Percentiles rank a stretch among this genome's conserved stretches.
Evolutionary conservation across 306 rosid genomes (phyloP).

Genomic region (Elaeagnus macrophylla): DNA sequence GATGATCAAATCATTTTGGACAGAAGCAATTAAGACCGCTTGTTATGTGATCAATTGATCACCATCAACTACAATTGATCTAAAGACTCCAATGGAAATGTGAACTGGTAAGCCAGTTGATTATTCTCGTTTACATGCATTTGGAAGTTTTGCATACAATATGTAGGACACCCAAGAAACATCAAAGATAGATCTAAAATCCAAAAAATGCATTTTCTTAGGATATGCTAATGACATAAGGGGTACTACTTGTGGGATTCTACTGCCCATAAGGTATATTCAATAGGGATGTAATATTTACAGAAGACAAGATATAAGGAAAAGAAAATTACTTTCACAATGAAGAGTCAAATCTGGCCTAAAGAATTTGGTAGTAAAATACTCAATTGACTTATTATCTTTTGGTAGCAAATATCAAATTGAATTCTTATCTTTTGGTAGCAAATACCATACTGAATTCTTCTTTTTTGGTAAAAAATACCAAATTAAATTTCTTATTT

Average conservation of each 20-base stretch:
- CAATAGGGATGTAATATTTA: conserved; percentile 1
- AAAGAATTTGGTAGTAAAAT: neutral
- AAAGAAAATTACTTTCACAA: neutral
- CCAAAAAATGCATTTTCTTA: too few relatives aligned
- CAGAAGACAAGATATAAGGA: neutral
- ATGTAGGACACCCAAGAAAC: neutral
- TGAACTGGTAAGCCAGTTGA: neutral
- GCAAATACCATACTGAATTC: too few relatives aligned
- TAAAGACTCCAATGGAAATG: neutral
- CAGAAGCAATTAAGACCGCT: neutral
- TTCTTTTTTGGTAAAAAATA: too few relatives aligned
- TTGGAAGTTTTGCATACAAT: neutral
- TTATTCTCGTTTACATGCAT: neutral
- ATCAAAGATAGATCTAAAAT: too few relatives aligned
- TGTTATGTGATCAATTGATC: neutral
- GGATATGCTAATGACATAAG: neutral
- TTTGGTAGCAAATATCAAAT: too few relatives aligned
- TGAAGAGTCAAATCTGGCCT: neutral
- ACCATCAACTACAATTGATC: too few relatives aligned
- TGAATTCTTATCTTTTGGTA: too few relatives aligned
- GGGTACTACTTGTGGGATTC: neutral
- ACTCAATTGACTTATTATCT: too few relatives aligned
- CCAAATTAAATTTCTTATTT: too few relatives aligned
- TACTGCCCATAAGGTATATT: conserved; percentile 1
- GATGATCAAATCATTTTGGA: neutral